Evolutionary conservation across 805 yeast genomes (phyloP), one percentile per base, ranked within the genome.

Genomic region (Saturnispora halmiae): DNA sequence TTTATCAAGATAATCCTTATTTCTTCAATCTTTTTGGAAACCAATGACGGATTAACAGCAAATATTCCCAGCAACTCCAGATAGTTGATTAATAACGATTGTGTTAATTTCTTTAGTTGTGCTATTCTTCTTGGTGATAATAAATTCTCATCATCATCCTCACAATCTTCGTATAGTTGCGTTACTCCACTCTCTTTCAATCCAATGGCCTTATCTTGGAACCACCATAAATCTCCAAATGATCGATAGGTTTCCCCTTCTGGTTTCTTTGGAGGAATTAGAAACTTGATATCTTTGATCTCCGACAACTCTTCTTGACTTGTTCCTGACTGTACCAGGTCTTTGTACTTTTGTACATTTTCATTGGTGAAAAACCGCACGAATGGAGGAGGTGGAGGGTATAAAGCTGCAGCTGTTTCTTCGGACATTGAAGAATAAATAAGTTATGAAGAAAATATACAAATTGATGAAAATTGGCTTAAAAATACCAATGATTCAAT

Each of bases 371-470:
- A 90, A 52, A 70, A 75, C 55, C 77, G 74, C 49, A 76, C 73
- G 54, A 75, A 85, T 7, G 83, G 82, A 7, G 98, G 98, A 2
- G 98, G 97, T 1, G 94, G 94, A 2, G 98, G 98, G 51, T 84
- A 92, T 31, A 90, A 67, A 6, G 95, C 77, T 13, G 95, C 72
- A 27, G 71, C 61, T 19, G 50, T 37, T 19, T 46, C 51, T 11
- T 51, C 54, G 4, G 40, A 41, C 42, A 39, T 39, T 19, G 31
- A 31, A 27, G 31, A 27, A 19, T 22, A 22, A 20, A 31, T 6
- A 10, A 20, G 16, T 29, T n/a, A 4, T 22, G 15, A 10, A 30
- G 19, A 37, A 19, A 20, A 34, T 22, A 6, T 22, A 22, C 26
- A 22, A 22, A 22, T 22, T 22, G 10, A 10, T 22, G 26, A 22